These are phyloP conservation scores for Phytopythium litorale DNA, from an alignment of 352 stramenopile genomes.

Conservation along the genomic window DNA sequence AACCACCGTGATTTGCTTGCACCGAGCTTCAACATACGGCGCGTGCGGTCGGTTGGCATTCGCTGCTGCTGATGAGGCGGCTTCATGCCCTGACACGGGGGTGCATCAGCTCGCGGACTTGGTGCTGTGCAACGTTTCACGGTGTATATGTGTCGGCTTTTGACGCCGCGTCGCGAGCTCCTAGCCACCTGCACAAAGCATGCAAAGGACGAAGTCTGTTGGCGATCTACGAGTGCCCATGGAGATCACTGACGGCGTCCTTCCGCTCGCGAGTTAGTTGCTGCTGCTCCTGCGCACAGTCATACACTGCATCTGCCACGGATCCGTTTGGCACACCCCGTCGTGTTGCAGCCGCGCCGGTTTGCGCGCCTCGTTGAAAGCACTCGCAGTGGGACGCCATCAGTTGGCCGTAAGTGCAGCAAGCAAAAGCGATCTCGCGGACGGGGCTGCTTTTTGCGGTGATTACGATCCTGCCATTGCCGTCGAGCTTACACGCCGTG, in stretches of 20 bases:
- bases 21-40: neutral
- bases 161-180: no score
- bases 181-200: no score
- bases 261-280: no score
- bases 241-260: no score
- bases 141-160: no score
- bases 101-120: neutral
- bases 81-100: neutral
- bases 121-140: no score
- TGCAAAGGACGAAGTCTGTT: no score
- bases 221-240: no score
- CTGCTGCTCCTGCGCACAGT: no score
- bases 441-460: neutral
- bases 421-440: no score
- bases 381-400: neutral
- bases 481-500: neutral
- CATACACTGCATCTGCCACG: no score
- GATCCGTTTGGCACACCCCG: neutral
- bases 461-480: neutral
- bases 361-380: neutral
- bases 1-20: constrained; percentile 5
- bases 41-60: neutral
- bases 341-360: neutral
- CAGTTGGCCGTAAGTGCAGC: neutral
- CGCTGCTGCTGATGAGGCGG: neutral